Base-by-base conservation (phyloP, 257 asterid genomes). In the Plantago ovata region DNA sequence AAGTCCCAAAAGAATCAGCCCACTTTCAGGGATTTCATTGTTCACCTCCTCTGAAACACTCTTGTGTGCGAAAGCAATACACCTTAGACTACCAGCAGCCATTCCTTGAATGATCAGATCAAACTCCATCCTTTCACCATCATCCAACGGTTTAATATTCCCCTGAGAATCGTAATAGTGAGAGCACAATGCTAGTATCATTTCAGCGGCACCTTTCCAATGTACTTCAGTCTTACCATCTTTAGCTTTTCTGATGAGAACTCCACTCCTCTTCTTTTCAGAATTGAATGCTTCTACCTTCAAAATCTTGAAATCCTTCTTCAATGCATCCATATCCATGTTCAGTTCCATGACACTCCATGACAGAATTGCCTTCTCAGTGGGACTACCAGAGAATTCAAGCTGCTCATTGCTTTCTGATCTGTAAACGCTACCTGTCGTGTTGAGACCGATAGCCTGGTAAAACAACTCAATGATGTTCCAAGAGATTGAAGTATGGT, bases 161-260 rank as follows among this genome's bases (percentile, higher is more conserved):
- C 77, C 90, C 69, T 84, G 72, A 32, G 57, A 83, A 76, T 84
- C 96, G 53, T 86, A 57, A 65, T 77, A 90, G 60, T 79, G 62
- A 42, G 84, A 62, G 72, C 98, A 90, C 50, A 69, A 90, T 72
- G 79, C 79, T 38, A 90, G 86, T 32, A 90, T 84, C 21, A 90
- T 87, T 66, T 87, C 98, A 41, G 98, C 95, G 60, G 98, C 98
- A 68, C 96, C 98, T 78, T 90, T 90, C 96, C 96, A 90, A 47
- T 90, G 98, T 53, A 90, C 74, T n/a, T n/a, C n/a, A n/a, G n/a
- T n/a, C n/a, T n/a, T n/a, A n/a, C n/a, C n/a, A n/a, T n/a, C n/a
- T n/a, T n/a, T n/a, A n/a, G n/a, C n/a, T n/a, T n/a, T 38, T 38
- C 8, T 38, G 8, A 73, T 32, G 16, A 78, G 24, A 42, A 89